Percentiles rank a stretch among this genome's conserved stretches.
These are phyloP conservation scores for Microdochium bolleyi DNA, from an alignment of 2,329 filamentous ascomycete genomes.

Conservation along the genomic window DNA sequence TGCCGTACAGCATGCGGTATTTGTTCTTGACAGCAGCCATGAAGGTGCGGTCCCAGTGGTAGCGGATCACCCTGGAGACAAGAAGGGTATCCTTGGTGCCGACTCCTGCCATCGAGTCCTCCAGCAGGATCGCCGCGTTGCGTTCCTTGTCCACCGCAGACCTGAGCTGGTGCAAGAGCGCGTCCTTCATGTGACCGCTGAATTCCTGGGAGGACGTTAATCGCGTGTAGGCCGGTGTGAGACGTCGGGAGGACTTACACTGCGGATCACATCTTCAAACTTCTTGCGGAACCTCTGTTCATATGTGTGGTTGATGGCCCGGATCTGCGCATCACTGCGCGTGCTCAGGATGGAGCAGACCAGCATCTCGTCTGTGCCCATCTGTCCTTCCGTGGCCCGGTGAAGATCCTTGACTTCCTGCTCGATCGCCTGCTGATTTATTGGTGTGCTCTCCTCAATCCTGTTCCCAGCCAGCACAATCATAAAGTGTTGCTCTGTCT, in stretches of 20 bases:
- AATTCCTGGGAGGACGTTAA: constrained; percentile 51
- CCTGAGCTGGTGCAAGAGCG: constrained; percentile 71
- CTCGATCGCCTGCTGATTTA: constrained; percentile 66
- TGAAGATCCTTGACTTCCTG: constrained; percentile 71
- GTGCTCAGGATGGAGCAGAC: constrained; percentile 73
- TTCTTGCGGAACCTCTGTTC: constrained; percentile 61
- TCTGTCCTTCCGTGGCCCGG: constrained; percentile 63
- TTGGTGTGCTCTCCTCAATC: constrained; percentile 68
- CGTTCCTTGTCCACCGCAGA: constrained; percentile 73
- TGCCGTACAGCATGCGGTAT: constrained; percentile 64
- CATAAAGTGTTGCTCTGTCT: constrained; percentile 79
- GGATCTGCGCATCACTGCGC: constrained; percentile 74
- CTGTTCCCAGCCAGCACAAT: constrained; percentile 70
- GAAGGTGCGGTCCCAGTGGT: constrained; percentile 74
- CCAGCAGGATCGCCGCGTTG: constrained; percentile 75
- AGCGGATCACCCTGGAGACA: constrained; percentile 66
- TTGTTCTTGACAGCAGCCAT: constrained; percentile 72
- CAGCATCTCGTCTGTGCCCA: constrained; percentile 65
- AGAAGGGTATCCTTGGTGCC: constrained; percentile 83
- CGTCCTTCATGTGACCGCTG: constrained; percentile 85
- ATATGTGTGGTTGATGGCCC: constrained; percentile 73
- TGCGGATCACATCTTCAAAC: constrained; percentile 67
- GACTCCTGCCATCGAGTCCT: constrained; percentile 77
- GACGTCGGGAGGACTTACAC: constrained; percentile 32
- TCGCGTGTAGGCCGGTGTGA: background rate